A percentile compares a stretch with the other conserved stretches of the same genome.
Conservation (phyloP, 768 basidiomycete genomes). For the Lentinula sp. region DNA sequence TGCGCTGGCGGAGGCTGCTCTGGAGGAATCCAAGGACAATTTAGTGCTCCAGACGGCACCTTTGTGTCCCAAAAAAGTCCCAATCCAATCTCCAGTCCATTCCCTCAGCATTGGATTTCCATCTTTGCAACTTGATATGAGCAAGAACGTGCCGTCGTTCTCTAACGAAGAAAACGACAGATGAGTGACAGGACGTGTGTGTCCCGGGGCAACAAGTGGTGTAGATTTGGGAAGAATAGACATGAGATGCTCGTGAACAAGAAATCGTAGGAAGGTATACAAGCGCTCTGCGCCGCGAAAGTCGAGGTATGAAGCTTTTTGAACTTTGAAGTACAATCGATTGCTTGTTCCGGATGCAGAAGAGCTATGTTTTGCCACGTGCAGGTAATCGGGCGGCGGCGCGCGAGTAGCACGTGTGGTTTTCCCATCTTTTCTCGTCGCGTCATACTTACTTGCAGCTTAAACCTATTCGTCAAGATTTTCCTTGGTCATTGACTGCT, state of each 20-base stretch:
- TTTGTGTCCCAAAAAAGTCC: slow-evolving; percentile 84
- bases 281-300: slow-evolving; percentile 51
- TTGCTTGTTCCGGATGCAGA: neutral
- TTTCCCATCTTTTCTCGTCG: too few species aligned
- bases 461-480: too few species aligned
- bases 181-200: slow-evolving; percentile 86
- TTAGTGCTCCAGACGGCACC: slow-evolving; percentile 98
- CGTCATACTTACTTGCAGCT: too few species aligned
- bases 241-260: slow-evolving; percentile 38
- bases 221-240: slow-evolving; percentile 59
- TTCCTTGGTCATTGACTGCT: too few species aligned
- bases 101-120: slow-evolving; percentile 96
- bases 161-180: slow-evolving; percentile 87
- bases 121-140: slow-evolving; percentile 98
- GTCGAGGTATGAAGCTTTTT: neutral
- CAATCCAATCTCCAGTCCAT: slow-evolving; percentile 99
- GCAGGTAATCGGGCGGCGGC: too few species aligned
- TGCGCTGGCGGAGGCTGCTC: slow-evolving; percentile 89
- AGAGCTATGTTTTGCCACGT: neutral
- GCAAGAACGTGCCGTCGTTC: slow-evolving; percentile 79
- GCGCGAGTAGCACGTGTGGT: too few species aligned
- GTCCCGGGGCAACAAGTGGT: slow-evolving; percentile 80
- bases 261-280: slow-evolving; percentile 18
- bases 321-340: neutral
- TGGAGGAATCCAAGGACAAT: slow-evolving; percentile 77